Evolutionary conservation across 306 rosid genomes (phyloP).

Genomic region (Carpinus fangiana): DNA sequence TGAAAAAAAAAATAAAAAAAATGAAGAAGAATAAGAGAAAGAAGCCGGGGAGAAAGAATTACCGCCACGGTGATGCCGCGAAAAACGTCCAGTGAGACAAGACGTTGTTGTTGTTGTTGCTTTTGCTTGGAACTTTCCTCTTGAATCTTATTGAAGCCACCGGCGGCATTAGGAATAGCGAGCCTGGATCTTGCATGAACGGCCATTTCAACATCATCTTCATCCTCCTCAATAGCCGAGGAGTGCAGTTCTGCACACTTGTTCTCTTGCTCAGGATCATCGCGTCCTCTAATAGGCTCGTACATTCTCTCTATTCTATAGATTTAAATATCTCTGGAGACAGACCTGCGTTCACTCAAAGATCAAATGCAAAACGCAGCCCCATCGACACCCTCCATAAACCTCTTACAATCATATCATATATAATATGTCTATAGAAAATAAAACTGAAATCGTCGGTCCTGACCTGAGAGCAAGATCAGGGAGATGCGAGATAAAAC

Average conservation of each 20-base stretch:
- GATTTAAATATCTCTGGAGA: background rate
- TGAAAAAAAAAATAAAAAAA: background rate
- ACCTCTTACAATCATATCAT: too few species aligned
- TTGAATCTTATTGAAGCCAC: background rate
- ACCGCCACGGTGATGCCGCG: slow-evolving; percentile 97
- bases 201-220: slow-evolving; percentile 65
- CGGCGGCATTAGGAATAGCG: slow-evolving; percentile 3
- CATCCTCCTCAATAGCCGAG: background rate
- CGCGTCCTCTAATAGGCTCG: slow-evolving; percentile 27
- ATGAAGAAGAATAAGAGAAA: background rate
- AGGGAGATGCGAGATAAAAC: background rate
- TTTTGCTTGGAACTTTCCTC: slow-evolving; percentile 1
- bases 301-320: slow-evolving; percentile 15
- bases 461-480: background rate
- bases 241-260: background rate
- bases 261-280: slow-evolving; percentile 9
- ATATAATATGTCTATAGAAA: too few species aligned
- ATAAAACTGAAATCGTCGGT: background rate
- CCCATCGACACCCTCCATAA: too few species aligned
- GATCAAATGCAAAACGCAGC: background rate
- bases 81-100: slow-evolving; percentile 85
- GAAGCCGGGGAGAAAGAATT: slow-evolving; percentile 10
- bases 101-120: slow-evolving; percentile 48
- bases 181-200: slow-evolving; percentile 44
- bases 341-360: background rate